Conservation (phyloP, 345 rosid genomes). For the Euphorbia tirucalli region DNA sequence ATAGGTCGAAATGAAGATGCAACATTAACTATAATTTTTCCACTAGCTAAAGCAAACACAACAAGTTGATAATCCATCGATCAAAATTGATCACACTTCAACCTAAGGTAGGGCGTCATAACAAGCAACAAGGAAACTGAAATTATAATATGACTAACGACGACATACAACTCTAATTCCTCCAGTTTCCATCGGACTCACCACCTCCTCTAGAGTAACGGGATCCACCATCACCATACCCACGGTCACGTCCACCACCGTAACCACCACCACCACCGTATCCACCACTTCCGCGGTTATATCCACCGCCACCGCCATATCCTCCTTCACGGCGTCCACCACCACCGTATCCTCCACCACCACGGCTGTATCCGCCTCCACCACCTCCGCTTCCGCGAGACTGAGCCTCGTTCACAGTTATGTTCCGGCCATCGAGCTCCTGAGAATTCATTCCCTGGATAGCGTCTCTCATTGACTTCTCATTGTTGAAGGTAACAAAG, state of each 20-base stretch:
- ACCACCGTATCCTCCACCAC: constrained; percentile 22
- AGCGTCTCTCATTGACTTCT: constrained; percentile 76
- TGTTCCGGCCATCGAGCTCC: constrained; percentile 74
- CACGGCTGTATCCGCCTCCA: constrained; percentile 43
- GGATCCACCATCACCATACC: constrained; percentile 45
- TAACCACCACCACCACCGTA: background rate
- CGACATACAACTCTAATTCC: constrained; percentile 26
- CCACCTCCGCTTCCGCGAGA: constrained; percentile 55
- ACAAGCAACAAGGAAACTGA: background rate
- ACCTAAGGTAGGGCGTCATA: background rate
- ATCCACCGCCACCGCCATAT: constrained; percentile 35
- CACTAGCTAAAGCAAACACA: background rate
- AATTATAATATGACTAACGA: background rate
- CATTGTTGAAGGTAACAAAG: constrained; percentile 76
- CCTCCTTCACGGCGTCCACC: constrained; percentile 26
- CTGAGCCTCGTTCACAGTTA: constrained; percentile 84
- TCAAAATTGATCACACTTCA: background rate
- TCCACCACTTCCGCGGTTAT: background rate
- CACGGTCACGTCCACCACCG: constrained; percentile 36
- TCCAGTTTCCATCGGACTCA: constrained; percentile 60
- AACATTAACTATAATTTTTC: too few species aligned
- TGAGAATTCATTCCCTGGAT: constrained; percentile 88
- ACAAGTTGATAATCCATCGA: background rate
- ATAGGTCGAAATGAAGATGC: too few species aligned
- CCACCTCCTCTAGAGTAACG: constrained; percentile 57